A percentile compares a stretch with the other conserved stretches of the same genome.
These are phyloP conservation scores for Alternaria novae-zelandiae DNA, from an alignment of 2,329 filamentous ascomycete genomes.

Conservation along the genomic window DNA sequence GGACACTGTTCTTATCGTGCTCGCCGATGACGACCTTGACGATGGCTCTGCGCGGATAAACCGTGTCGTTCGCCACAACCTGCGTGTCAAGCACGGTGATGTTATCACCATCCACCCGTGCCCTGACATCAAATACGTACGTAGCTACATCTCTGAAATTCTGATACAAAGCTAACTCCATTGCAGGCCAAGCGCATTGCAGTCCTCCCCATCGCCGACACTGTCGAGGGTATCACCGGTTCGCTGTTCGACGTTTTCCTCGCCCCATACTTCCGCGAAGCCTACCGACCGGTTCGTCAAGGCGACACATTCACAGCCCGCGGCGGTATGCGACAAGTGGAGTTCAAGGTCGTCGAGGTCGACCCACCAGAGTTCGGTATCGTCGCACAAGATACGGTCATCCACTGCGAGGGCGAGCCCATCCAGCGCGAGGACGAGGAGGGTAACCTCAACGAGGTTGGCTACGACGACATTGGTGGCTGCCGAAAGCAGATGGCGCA, in stretches of 20 bases:
- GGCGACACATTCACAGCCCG: conserved; percentile 97
- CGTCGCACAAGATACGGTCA: conserved; percentile 97
- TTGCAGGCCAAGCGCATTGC: conserved; percentile 94
- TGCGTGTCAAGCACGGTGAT: conserved; percentile 97
- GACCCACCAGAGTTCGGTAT: conserved; percentile 99
- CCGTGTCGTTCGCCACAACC: conserved; percentile 96
- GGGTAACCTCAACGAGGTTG: conserved; percentile 98
- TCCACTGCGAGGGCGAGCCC: conserved; percentile 96
- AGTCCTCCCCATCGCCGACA: conserved; percentile 96
- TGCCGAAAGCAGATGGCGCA: conserved; percentile 99
- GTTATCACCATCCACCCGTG: conserved; percentile 97
- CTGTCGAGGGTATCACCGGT: conserved; percentile 95
- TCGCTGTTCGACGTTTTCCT: conserved; percentile 99
- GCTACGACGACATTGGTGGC: conserved; percentile 98
- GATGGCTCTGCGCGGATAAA: conserved; percentile 97
- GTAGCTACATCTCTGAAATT: conserved; percentile 48
- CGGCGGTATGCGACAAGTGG: conserved; percentile 97
- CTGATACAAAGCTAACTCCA: conserved; percentile 27
- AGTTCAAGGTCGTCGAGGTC: conserved; percentile 99
- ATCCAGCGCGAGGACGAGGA: conserved; percentile 99
- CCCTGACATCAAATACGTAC: conserved; percentile 99
- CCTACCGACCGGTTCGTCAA: conserved; percentile 95
- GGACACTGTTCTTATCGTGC: conserved; percentile 96
- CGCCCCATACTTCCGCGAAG: conserved; percentile 98
- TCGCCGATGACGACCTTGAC: conserved; percentile 97